A percentile compares a stretch with the other conserved stretches of the same genome.
These are phyloP conservation scores for Saccharomyces pastorianus DNA, from an alignment of 1,139 yeast genomes.

Conservation along the genomic window DNA sequence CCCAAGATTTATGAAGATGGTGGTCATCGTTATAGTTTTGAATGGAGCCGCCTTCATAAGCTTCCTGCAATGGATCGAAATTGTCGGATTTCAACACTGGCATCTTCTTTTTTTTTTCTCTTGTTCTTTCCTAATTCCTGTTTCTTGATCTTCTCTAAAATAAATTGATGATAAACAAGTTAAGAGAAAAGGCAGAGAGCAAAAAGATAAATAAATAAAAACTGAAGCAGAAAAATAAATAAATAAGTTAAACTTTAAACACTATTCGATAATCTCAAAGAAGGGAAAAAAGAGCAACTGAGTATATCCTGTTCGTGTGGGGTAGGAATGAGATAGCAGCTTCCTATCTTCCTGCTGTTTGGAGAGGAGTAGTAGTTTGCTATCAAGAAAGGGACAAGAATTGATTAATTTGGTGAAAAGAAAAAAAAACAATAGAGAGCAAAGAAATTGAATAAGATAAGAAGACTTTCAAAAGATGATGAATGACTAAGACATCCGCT, in stretches of 20 bases:
- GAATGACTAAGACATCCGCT: background rate
- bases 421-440: background rate
- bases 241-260: background rate
- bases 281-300: background rate
- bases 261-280: background rate
- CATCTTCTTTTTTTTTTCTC: constrained; percentile 3
- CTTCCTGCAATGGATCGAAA: constrained; percentile 25
- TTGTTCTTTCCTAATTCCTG: background rate
- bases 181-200: background rate
- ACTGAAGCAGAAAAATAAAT: constrained; percentile 1
- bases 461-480: background rate
- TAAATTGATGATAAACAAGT: background rate
- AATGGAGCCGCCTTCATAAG: constrained; percentile 27
- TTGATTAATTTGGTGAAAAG: background rate
- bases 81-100: constrained; percentile 18
- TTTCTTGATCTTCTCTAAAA: background rate
- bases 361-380: background rate
- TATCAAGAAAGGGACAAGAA: background rate
- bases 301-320: background rate
- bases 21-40: constrained; percentile 46
- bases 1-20: constrained; percentile 60
- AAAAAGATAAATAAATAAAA: background rate
- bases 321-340: background rate
- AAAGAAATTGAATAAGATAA: background rate
- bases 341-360: background rate